Percentiles rank a stretch among this genome's conserved stretches.
Conservation (phyloP, 768 basidiomycete genomes). For the Agrocybe praecox region DNA sequence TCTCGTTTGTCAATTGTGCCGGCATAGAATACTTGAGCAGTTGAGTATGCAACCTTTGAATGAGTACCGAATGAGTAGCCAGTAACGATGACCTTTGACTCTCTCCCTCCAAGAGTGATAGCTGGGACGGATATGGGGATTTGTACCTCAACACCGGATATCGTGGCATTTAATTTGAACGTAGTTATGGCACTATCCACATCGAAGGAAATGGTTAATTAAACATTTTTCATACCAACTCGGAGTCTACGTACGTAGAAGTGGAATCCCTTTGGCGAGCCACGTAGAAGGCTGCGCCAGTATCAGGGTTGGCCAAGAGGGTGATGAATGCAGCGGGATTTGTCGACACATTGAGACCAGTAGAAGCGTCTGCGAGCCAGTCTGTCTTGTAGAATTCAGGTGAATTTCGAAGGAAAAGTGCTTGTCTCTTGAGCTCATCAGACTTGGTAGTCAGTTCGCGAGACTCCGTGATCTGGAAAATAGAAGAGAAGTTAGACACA, state of each 20-base stretch:
- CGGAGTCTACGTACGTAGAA: conserved; percentile 51
- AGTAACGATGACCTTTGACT: conserved; percentile 74
- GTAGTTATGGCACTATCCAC: conserved; percentile 42
- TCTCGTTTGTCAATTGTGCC: conserved; percentile 63
- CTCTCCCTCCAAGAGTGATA: conserved; percentile 67
- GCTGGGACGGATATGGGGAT: conserved; percentile 56
- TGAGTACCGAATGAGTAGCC: conserved; percentile 70
- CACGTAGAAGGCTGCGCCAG: conserved; percentile 67
- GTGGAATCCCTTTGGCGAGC: conserved; percentile 68
- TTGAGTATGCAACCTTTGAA: conserved; percentile 66
- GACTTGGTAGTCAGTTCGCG: conserved; percentile 69
- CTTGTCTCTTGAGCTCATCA: conserved; percentile 78
- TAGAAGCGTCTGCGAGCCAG: conserved; percentile 64
- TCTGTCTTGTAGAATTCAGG: conserved; percentile 82
- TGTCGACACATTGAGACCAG: conserved; percentile 40
- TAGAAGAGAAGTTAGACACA: not conserved
- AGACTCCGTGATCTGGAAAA: conserved; percentile 59
- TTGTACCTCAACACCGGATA: conserved; percentile 49
- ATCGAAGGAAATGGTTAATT: not conserved
- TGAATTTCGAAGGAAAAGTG: conserved; percentile 77
- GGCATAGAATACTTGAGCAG: conserved; percentile 72
- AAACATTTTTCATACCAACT: not conserved
- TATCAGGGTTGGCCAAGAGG: conserved; percentile 69
- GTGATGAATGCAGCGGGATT: conserved; percentile 60
- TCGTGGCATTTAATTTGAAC: conserved; percentile 66